Conservation (phyloP, 805 yeast species). For the Candida methanosorbosa region DNA sequence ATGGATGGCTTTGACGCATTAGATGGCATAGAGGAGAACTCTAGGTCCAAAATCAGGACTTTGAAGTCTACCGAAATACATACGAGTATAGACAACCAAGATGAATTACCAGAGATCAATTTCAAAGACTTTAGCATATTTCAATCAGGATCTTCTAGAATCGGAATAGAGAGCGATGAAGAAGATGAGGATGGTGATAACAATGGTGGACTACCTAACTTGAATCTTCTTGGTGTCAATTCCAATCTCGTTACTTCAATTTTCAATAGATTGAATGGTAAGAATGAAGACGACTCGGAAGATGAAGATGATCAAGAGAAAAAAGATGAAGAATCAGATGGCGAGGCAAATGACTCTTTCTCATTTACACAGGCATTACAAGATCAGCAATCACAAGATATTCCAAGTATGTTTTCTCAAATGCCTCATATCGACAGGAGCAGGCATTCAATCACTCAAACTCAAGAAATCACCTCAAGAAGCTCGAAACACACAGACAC, state of each 20-base stretch:
- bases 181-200: constrained; percentile 1
- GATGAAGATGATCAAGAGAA: neutral
- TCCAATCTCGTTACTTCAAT: constrained; percentile 8
- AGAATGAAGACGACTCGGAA: neutral
- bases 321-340: neutral
- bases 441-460: too few relatives aligned
- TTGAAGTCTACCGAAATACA: neutral
- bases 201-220: neutral
- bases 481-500: too few relatives aligned
- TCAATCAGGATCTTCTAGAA: neutral
- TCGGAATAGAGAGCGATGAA: neutral
- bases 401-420: too few relatives aligned
- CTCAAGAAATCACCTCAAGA: too few relatives aligned
- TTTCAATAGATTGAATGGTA: constrained; percentile 9
- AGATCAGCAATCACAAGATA: too few relatives aligned
- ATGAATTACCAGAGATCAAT: neutral
- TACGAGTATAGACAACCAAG: neutral
- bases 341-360: too few relatives aligned
- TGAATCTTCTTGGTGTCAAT: constrained; percentile 9
- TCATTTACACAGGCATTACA: too few relatives aligned
- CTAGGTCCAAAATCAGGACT: constrained; percentile 2
- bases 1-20: constrained; percentile 15
- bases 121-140: constrained; percentile 3
- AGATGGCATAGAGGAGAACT: constrained; percentile 9
- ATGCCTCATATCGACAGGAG: too few relatives aligned